These are phyloP conservation scores for Acorus gramineus DNA, from an alignment of 106 monocot genomes.

Conservation along the genomic window DNA sequence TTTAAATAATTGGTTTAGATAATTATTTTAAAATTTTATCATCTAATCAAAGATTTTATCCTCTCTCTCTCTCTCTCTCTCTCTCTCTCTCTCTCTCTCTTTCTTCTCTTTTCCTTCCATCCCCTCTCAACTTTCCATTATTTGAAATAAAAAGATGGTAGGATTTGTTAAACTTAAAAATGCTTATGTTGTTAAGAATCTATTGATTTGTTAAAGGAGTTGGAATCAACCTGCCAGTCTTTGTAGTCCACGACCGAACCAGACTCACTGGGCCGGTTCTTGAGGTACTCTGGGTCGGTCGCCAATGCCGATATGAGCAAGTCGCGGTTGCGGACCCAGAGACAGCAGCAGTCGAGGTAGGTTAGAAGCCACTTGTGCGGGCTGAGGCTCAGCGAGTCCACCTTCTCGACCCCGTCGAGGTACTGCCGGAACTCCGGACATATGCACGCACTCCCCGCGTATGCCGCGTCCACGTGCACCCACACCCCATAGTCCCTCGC, in stretches of 20 bases:
- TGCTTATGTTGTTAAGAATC: no score
- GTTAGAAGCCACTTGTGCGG: slow-evolving; percentile 33
- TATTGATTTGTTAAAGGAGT: background rate
- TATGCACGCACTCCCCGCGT: slow-evolving; percentile 27
- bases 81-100: no score
- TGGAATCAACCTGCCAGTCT: background rate
- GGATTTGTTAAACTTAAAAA: no score
- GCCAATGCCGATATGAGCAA: slow-evolving; percentile 8
- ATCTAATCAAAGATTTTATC: no score
- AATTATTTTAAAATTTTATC: no score
- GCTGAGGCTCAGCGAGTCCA: slow-evolving; percentile 33
- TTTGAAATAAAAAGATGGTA: no score
- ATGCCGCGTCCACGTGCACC: slow-evolving; percentile 39
- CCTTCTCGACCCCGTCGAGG: slow-evolving; percentile 35
- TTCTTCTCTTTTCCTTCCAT: no score
- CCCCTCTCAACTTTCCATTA: no score
- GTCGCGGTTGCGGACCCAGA: background rate
- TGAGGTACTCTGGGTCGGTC: background rate
- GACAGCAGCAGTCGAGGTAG: slow-evolving; percentile 23
- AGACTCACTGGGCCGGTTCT: background rate
- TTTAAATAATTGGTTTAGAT: no score
- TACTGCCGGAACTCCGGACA: slow-evolving; percentile 27
- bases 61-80: no score
- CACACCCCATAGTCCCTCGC: slow-evolving; percentile 19
- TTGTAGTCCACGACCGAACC: slow-evolving; percentile 1